Evolutionary conservation across 805 yeast genomes (phyloP), one percentile per base, ranked within the genome.

Genomic region (Barnettozyma salicaria): DNA sequence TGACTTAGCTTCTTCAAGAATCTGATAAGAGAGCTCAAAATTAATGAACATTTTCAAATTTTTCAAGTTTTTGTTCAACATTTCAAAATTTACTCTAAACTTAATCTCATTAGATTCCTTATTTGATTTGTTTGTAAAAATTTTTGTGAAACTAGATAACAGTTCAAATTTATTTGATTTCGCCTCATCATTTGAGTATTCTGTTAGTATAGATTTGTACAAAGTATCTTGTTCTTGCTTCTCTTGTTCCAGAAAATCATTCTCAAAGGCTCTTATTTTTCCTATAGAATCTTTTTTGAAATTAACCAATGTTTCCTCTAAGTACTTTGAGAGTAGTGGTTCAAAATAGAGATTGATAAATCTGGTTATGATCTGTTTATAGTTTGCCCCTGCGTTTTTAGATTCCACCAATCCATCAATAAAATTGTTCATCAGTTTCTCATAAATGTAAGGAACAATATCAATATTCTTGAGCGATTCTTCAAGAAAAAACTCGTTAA

Each of bases 21-120:
- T 68, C 34, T 74, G 72, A 42, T 85, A 72, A 1, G 90, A 81
- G 32, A 90, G 65, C 53, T 89, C 95, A 33, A 90, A 73, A 49
- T 88, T 83, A 42, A 90, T 79, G 21, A 85, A 74, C 5, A 80
- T 70, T 50, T 81, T 83, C 50, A 92, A 74, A 13, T 83, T 79
- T 45, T 78, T 80, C 43, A 92, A 70, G 45, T 85, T 85, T 26
- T 76, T 79, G 19, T 78, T 76, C 51, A 90, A 67, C 21, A 89
- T 77, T 43, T 84, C 86, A 19, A 88, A 72, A 47, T 80, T 79
- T 1, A 94, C 95, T 34, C 87, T 89, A 43, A 85, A 68, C 48
- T 82, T 88, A 2, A 60, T 37, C 43, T 59, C 56, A 38, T 67
- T 63, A 10, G 50, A 51, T 26, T 43, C 53, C 30, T 50, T 53